phyloP scores from a whole-genome alignment of 306 rosid genomes.

The Vachellia collinsii region DNA sequence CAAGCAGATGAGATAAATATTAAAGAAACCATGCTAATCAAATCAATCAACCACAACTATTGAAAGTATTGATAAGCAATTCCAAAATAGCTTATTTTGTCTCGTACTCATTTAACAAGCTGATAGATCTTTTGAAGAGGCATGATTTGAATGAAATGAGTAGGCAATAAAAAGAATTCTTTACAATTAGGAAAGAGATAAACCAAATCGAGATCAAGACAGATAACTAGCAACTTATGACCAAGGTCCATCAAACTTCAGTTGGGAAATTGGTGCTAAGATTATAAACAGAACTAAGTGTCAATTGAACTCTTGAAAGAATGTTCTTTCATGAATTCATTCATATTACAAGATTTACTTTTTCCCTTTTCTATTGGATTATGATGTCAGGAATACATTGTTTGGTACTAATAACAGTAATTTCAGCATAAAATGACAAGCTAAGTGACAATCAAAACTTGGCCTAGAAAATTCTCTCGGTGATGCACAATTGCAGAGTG shows the following conservation, averaged over 20 bases:
- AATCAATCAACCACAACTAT: background rate
- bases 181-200: background rate
- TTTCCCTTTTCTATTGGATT: constrained; percentile 5
- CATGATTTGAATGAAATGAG: background rate
- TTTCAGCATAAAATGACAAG: background rate
- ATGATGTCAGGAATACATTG: background rate
- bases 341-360: background rate
- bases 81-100: background rate
- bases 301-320: background rate
- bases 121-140: background rate
- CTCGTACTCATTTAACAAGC: background rate
- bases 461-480: background rate
- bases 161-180: background rate
- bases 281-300: constrained; percentile 2
- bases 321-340: background rate
- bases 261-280: constrained; percentile 1
- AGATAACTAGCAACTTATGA: background rate
- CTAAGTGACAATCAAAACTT: background rate
- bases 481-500: background rate
- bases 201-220: background rate
- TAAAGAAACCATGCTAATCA: background rate
- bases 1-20: background rate
- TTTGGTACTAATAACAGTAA: background rate
- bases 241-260: background rate
- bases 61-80: background rate